These are phyloP conservation scores for Globisporangium yorkense DNA, from an alignment of 352 stramenopile genomes.

Conservation along the genomic window DNA sequence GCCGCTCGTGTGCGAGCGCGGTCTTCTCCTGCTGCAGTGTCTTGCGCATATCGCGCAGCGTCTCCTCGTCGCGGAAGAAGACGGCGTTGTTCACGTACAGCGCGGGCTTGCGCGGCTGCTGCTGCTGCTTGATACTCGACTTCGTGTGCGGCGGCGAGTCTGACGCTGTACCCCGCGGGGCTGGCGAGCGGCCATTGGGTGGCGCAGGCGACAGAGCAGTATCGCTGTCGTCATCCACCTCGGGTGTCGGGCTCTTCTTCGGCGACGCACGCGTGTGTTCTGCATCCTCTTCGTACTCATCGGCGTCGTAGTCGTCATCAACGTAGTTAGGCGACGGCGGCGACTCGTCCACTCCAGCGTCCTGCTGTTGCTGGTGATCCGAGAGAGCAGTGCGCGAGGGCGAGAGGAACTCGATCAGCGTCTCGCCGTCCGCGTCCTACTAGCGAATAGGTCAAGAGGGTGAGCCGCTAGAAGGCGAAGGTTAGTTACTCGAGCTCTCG, in stretches of 20 bases:
- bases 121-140: neutral
- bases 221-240: conserved; percentile 9
- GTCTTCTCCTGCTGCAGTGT: conserved; percentile 35
- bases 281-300: conserved; percentile 15
- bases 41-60: conserved; percentile 31
- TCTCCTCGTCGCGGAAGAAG: conserved; percentile 60
- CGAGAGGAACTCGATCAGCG: conserved; percentile 19
- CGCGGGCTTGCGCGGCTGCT: conserved; percentile 12
- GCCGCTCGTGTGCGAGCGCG: conserved; percentile 22
- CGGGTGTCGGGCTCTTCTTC: conserved; percentile 11
- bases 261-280: conserved; percentile 3
- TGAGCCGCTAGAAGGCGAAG: neutral
- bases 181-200: neutral
- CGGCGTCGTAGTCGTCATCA: conserved; percentile 9
- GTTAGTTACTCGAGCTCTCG: neutral
- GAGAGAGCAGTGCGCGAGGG: neutral
- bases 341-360: conserved; percentile 3
- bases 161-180: neutral
- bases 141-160: neutral
- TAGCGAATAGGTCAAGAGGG: neutral
- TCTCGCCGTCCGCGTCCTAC: conserved; percentile 9
- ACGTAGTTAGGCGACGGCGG: conserved; percentile 6
- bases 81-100: conserved; percentile 21
- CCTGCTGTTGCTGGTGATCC: neutral
- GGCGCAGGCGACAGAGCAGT: neutral